phyloP scores from a whole-genome alignment of 78 protist species.

The Speleostelium caveatum region DNA sequence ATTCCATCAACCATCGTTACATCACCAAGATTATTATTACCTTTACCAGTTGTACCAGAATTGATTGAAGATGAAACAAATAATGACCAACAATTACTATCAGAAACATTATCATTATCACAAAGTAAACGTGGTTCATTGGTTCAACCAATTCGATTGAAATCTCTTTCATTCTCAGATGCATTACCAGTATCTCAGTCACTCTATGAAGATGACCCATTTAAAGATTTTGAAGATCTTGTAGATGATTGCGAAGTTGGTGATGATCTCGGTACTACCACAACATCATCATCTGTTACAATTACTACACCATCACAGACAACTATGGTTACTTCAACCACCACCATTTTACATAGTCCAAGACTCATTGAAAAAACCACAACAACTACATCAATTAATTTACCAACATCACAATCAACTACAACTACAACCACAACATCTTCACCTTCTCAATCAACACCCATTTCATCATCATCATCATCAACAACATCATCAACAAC shows the following conservation, averaged over 20 bases:
- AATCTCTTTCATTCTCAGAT: neutral
- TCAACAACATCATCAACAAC: neutral
- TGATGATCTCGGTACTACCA: neutral
- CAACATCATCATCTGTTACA: neutral
- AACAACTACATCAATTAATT: neutral
- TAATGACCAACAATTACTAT: neutral
- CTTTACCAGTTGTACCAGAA: neutral
- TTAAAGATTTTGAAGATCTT: conserved; percentile 43
- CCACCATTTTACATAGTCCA: conserved; percentile 65
- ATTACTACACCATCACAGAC: neutral
- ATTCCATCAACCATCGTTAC: neutral
- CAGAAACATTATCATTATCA: neutral
- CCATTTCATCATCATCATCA: neutral
- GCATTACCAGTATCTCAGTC: neutral
- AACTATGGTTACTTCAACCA: conserved; percentile 25
- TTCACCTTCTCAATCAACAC: too few relatives aligned
- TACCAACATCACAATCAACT: neutral
- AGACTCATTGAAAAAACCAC: conserved; percentile 16
- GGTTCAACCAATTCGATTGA: neutral
- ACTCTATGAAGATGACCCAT: conserved; percentile 19
- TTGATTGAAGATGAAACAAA: neutral
- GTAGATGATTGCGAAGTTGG: neutral
- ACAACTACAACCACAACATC: conserved; percentile 6
- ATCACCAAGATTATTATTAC: neutral
- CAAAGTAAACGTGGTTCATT: neutral